Evolutionary conservation across 2,329 filamentous ascomycete species (phyloP).

Genomic region (Fusarium sublunatum): DNA sequence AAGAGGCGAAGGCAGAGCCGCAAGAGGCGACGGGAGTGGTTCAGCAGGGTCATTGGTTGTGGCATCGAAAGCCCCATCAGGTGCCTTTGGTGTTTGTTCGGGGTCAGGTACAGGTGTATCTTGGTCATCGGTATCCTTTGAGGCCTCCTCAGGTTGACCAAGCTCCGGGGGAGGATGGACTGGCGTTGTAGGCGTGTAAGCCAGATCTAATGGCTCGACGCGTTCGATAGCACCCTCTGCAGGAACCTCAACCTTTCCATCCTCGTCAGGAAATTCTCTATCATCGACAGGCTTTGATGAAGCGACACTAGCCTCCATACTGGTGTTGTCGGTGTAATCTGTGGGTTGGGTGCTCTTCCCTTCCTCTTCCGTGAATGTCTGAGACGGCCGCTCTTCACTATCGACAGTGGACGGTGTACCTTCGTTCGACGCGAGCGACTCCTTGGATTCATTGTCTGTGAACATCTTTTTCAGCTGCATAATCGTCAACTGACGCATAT

Average conservation of each 20-base stretch:
- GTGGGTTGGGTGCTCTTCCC: slow-evolving; percentile 60
- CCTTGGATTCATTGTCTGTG: slow-evolving; percentile 85
- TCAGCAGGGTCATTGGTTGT: slow-evolving; percentile 19
- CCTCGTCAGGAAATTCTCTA: slow-evolving; percentile 42
- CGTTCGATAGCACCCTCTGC: slow-evolving; percentile 56
- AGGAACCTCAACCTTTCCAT: slow-evolving; percentile 47
- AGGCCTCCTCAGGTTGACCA: slow-evolving; percentile 12
- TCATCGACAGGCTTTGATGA: slow-evolving; percentile 44
- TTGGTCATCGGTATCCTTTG: slow-evolving; percentile 8
- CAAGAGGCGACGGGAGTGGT: slow-evolving; percentile 27
- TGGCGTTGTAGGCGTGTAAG: slow-evolving; percentile 49
- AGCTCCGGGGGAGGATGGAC: slow-evolving; percentile 35
- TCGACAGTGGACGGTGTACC: slow-evolving; percentile 68
- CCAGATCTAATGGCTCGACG: slow-evolving; percentile 63
- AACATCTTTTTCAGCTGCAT: slow-evolving; percentile 96
- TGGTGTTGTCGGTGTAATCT: slow-evolving; percentile 51
- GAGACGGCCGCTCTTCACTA: slow-evolving; percentile 59
- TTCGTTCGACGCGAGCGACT: slow-evolving; percentile 77
- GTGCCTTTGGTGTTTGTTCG: slow-evolving; percentile 38
- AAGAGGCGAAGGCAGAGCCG: slow-evolving; percentile 25
- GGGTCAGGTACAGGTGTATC: slow-evolving; percentile 33
- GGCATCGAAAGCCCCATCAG: slow-evolving; percentile 34
- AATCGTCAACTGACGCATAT: slow-evolving; percentile 90
- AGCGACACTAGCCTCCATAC: slow-evolving; percentile 48
- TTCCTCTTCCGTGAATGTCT: slow-evolving; percentile 59